Conservation (phyloP, 768 basidiomycete genomes). For the Sarcodon aspratus region DNA sequence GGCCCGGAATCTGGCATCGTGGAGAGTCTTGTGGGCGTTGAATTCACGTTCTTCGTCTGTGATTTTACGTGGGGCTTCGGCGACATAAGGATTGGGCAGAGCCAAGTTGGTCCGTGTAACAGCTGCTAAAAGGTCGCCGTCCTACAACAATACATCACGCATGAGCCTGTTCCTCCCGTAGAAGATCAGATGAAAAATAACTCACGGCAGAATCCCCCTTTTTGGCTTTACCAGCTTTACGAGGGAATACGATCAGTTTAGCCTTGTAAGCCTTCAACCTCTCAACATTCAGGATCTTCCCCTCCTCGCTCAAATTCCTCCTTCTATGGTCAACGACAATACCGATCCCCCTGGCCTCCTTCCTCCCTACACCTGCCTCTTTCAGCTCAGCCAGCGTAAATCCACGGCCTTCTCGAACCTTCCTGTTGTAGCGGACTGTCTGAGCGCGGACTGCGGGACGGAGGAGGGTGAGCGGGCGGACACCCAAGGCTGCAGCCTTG, state of each 20-base stretch:
- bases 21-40: slow-evolving; percentile 83
- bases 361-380: slow-evolving; percentile 88
- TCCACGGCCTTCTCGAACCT: slow-evolving; percentile 92
- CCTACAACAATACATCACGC: slow-evolving; percentile 30
- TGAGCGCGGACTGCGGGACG: slow-evolving; percentile 96
- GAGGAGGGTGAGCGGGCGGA: slow-evolving; percentile 83
- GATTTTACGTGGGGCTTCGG: slow-evolving; percentile 88
- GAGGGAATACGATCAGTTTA: slow-evolving; percentile 92
- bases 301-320: slow-evolving; percentile 94
- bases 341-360: slow-evolving; percentile 87
- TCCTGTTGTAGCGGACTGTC: slow-evolving; percentile 97
- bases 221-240: slow-evolving; percentile 91
- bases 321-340: slow-evolving; percentile 96
- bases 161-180: background rate
- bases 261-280: slow-evolving; percentile 89
- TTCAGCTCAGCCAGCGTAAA: slow-evolving; percentile 93
- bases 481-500: slow-evolving; percentile 86
- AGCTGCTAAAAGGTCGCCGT: slow-evolving; percentile 68
- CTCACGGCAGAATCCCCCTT: slow-evolving; percentile 87
- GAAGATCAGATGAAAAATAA: slow-evolving; percentile 9
- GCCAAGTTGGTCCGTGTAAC: slow-evolving; percentile 60
- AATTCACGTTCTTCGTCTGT: slow-evolving; percentile 83
- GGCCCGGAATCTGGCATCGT: slow-evolving; percentile 68
- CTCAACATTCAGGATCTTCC: slow-evolving; percentile 90
- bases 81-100: slow-evolving; percentile 54